Evolutionary conservation across 139 green algal species (phyloP).

Genomic region (Chlorella sp.): DNA sequence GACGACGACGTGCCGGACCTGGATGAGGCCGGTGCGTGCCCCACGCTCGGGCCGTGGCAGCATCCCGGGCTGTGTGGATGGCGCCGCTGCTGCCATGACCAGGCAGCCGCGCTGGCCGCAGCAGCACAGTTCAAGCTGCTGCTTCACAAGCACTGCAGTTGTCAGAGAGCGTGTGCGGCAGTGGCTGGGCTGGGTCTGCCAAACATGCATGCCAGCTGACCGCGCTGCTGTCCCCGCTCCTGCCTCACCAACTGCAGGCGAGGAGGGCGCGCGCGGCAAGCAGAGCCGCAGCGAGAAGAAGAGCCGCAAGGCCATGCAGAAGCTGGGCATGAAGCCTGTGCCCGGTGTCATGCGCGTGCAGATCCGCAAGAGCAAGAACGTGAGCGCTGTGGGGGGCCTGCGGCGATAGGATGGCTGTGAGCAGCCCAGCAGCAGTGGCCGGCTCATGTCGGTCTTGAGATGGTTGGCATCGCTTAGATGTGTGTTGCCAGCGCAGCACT

Average conservation of each 20-base stretch:
- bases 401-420: too few relatives aligned
- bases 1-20: slow-evolving; percentile 21
- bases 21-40: slow-evolving; percentile 19
- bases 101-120: background rate
- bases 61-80: background rate
- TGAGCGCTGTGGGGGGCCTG: too few relatives aligned
- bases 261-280: slow-evolving; percentile 76
- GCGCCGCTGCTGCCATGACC: background rate
- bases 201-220: too few relatives aligned
- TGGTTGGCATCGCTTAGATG: too few relatives aligned
- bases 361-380: slow-evolving; percentile 99
- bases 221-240: too few relatives aligned
- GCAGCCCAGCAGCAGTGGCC: too few relatives aligned
- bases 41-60: too few relatives aligned
- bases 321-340: slow-evolving; percentile 99
- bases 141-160: background rate
- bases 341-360: slow-evolving; percentile 92
- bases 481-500: too few relatives aligned
- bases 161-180: background rate
- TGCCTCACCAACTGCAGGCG: slow-evolving; percentile 30
- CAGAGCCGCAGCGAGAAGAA: slow-evolving; percentile 99
- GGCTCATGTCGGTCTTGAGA: too few relatives aligned
- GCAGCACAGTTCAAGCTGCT: too few relatives aligned
- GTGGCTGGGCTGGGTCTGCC: background rate
- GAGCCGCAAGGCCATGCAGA: slow-evolving; percentile 97